Base-by-base conservation (phyloP, 2,329 filamentous ascomycete genomes). In the Didymella keratinophila region DNA sequence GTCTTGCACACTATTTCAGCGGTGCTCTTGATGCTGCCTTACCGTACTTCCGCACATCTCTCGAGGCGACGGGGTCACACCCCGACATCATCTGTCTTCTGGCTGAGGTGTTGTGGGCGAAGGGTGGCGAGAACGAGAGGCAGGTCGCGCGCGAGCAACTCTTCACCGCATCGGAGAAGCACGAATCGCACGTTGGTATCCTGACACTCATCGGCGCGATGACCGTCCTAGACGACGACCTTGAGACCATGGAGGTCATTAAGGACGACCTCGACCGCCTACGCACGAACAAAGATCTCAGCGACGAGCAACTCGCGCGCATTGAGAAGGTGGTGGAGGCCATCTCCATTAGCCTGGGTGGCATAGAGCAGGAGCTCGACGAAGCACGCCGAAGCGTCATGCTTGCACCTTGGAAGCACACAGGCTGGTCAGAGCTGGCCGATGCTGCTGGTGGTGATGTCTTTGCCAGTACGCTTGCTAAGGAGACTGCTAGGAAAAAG, bases 51-150 rank as follows among this genome's bases (percentile, higher is more conserved):
- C 87, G 92, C 63, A 83, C 87, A 2, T 93, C 93, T 0, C 82
- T 98, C 8, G 83, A 88, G 55, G 93, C 96, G 73, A 92, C 90
- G 1, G 80, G 86, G 28, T 85, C 86, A 36, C 88, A 92, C 61
- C 90, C 93, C 0, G 93, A 97, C 71, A 89, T 94, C 1, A 88
- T 93, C 0, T 97, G 93, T 70, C 82, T 97, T 12, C 82, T 98
- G 12, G 91, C 93, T 0, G 92, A 98, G 76, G 91, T 98, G 0
- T 83, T 98, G 0, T 99, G 95, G 94, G 93, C 93, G 0, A 92
- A 92, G 64, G 93, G 91, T 9, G 87, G 88, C 0, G 86, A 89
- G 7, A 83, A 88, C 0, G 90, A 93, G 54, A 87, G 89, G 45
- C 86, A 89, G 48, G 87, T 90, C 61, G 93, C 94, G 16, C 86